phyloP scores from a whole-genome alignment of 2,329 filamentous ascomycete species.

The Delphinella strobiligena region DNA sequence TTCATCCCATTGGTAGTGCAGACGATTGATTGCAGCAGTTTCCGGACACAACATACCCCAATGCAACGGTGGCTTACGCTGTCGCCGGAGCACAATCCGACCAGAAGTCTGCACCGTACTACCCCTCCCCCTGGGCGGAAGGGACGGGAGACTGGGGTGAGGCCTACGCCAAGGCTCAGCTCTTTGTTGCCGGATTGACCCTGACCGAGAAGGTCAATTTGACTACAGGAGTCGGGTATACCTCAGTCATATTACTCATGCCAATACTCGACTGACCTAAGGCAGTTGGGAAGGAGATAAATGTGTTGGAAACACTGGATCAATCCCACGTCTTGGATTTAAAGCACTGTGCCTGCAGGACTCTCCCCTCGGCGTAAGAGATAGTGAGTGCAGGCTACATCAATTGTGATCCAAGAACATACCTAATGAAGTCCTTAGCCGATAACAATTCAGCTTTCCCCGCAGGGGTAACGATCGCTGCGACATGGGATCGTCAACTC shows the following conservation, averaged over 20 bases:
- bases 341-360: slow-evolving; percentile 77
- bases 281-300: slow-evolving; percentile 54
- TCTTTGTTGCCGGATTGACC: slow-evolving; percentile 73
- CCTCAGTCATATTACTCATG: background rate
- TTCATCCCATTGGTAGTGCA: background rate
- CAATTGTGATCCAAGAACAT: background rate
- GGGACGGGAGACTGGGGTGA: slow-evolving; percentile 61
- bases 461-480: slow-evolving; percentile 64
- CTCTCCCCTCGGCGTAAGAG: slow-evolving; percentile 67
- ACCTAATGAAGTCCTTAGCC: slow-evolving; percentile 24
- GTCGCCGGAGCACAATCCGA: slow-evolving; percentile 18
- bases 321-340: slow-evolving; percentile 58
- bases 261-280: slow-evolving; percentile 2
- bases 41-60: slow-evolving; percentile 16
- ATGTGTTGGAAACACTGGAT: slow-evolving; percentile 65
- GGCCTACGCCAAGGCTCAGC: slow-evolving; percentile 63
- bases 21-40: slow-evolving; percentile 9
- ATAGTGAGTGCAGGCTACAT: slow-evolving; percentile 29
- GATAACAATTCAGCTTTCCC: slow-evolving; percentile 78
- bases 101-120: slow-evolving; percentile 50
- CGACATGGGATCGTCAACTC: slow-evolving; percentile 67
- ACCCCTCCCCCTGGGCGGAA: slow-evolving; percentile 80
- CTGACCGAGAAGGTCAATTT: slow-evolving; percentile 86
- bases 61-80: slow-evolving; percentile 16
- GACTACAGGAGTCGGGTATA: slow-evolving; percentile 63